These are phyloP conservation scores for Blastocystis sp. DNA, from an alignment of 352 stramenopile species.

Conservation along the genomic window DNA sequence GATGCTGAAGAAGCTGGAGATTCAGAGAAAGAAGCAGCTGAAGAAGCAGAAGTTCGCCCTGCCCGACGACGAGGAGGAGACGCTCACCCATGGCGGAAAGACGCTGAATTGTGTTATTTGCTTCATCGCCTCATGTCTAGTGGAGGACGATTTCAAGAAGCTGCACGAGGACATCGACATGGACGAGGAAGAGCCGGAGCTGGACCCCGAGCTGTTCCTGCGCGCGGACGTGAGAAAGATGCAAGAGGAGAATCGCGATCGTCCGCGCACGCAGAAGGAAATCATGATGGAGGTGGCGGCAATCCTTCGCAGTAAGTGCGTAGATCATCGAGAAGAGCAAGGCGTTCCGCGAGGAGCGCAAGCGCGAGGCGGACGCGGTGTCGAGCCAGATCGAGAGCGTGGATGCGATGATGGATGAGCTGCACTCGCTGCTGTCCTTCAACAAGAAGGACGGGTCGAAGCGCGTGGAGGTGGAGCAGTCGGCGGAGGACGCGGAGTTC, in stretches of 20 bases:
- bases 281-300: conserved; percentile 67
- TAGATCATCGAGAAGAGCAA: conserved; percentile 69
- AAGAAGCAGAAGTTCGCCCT: conserved; percentile 55
- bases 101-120: conserved; percentile 7
- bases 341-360: conserved; percentile 34
- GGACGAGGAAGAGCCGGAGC: conserved; percentile 27
- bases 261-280: conserved; percentile 53
- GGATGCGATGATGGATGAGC: conserved; percentile 68
- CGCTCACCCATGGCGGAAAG: conserved; percentile 54
- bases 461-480: conserved; percentile 7
- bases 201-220: conserved; percentile 59
- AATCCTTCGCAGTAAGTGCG: neutral
- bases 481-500: neutral
- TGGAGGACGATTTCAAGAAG: conserved; percentile 62
- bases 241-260: neutral
- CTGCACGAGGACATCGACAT: conserved; percentile 36
- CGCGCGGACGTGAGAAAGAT: conserved; percentile 25
- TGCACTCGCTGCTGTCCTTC: conserved; percentile 54
- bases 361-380: conserved; percentile 46
- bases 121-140: neutral
- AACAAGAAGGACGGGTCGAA: conserved; percentile 8
- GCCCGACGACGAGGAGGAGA: conserved; percentile 33
- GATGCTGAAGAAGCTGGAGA: conserved; percentile 68
- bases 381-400: conserved; percentile 34
- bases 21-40: conserved; percentile 69